Evolutionary conservation across 1,284 basidiomycete species (phyloP).

Genomic region (Phellopilus nigrolimitatus): DNA sequence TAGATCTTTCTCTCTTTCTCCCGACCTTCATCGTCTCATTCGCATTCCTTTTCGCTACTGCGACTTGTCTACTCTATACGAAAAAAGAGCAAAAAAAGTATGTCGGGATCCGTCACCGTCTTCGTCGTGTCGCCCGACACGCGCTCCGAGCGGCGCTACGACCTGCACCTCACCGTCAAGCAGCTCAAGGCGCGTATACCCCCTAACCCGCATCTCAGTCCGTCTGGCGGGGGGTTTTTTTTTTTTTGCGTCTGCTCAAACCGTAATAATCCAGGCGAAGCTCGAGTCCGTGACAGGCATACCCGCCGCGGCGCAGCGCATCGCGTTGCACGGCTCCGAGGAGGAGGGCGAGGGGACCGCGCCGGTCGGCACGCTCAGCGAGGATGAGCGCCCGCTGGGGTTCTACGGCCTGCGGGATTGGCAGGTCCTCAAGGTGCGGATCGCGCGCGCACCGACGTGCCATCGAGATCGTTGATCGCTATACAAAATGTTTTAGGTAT

Average conservation of each 20-base stretch:
- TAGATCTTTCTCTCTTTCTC: too few species aligned
- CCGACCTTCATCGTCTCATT: too few species aligned
- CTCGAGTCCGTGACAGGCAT: constrained; percentile 92
- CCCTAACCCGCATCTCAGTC: background rate
- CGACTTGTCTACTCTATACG: too few species aligned
- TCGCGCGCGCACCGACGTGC: too few species aligned
- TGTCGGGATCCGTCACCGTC: constrained; percentile 59
- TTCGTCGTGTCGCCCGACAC: constrained; percentile 86
- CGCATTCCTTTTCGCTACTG: too few species aligned
- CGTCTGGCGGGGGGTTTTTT: background rate
- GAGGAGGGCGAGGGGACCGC: constrained; percentile 34
- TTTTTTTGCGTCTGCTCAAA: constrained; percentile 2
- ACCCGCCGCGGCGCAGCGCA: constrained; percentile 62
- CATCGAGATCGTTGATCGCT: too few species aligned
- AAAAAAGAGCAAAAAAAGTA: constrained; percentile 23
- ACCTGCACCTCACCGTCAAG: constrained; percentile 65
- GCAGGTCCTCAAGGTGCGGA: constrained; percentile 69
- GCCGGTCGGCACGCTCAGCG: constrained; percentile 47
- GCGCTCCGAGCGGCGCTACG: constrained; percentile 78
- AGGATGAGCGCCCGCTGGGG: constrained; percentile 65
- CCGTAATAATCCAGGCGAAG: constrained; percentile 66
- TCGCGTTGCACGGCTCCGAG: constrained; percentile 62
- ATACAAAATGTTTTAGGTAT: too few species aligned
- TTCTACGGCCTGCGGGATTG: constrained; percentile 68
- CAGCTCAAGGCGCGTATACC: constrained; percentile 66